Evolutionary conservation across 805 yeast genomes (phyloP).

Genomic region (Hanseniaspora thailandica): DNA sequence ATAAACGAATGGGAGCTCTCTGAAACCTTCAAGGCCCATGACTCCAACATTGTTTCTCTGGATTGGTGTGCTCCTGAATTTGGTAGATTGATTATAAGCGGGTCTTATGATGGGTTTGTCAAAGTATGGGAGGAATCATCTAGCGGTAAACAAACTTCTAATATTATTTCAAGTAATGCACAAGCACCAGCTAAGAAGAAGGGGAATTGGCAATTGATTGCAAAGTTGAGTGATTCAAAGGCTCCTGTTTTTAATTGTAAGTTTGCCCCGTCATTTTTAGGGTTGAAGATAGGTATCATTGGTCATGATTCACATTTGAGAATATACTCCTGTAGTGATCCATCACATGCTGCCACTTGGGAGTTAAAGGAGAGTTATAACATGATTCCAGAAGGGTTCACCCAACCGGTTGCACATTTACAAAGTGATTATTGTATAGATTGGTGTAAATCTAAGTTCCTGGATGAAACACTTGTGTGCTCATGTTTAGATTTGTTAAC

Average conservation of each 20-base stretch:
- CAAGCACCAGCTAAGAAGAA: slow-evolving; percentile 64
- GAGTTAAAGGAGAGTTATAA: slow-evolving; percentile 44
- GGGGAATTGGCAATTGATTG: slow-evolving; percentile 49
- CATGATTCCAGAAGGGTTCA: slow-evolving; percentile 19
- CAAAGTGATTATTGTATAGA: slow-evolving; percentile 77
- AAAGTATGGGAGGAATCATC: slow-evolving; percentile 75
- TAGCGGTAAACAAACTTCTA: slow-evolving; percentile 28
- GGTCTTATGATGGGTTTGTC: slow-evolving; percentile 80
- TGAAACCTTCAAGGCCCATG: slow-evolving; percentile 94
- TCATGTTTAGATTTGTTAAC: slow-evolving; percentile 81
- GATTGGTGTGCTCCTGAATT: slow-evolving; percentile 93
- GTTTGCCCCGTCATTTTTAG: slow-evolving; percentile 77
- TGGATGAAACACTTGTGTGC: slow-evolving; percentile 68
- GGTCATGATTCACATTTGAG: slow-evolving; percentile 82
- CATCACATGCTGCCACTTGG: slow-evolving; percentile 65
- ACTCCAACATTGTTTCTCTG: slow-evolving; percentile 67
- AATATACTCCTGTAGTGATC: slow-evolving; percentile 78
- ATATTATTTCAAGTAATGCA: slow-evolving; percentile 45
- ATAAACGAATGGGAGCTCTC: slow-evolving; percentile 69
- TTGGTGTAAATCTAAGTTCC: slow-evolving; percentile 84
- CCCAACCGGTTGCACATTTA: slow-evolving; percentile 65
- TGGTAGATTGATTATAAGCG: slow-evolving; percentile 75
- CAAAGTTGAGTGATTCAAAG: slow-evolving; percentile 70
- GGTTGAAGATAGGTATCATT: slow-evolving; percentile 70
- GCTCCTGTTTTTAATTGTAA: slow-evolving; percentile 85